Conservation (phyloP, 805 yeast genomes). For the Candida endomychidarum region DNA sequence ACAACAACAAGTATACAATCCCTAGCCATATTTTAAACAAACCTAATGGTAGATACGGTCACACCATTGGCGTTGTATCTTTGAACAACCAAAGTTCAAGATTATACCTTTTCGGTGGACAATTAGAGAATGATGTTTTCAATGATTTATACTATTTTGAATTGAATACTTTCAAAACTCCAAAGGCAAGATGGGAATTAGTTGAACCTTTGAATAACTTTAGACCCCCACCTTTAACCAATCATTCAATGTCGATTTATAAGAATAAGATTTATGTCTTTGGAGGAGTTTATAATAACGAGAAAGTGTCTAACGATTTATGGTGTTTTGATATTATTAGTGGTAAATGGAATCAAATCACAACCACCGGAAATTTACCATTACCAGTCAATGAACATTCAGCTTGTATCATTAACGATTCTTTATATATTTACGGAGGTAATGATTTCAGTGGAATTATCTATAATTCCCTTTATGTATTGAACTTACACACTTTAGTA, state of each 20-base stretch:
- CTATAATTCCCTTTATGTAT: constrained; percentile 64
- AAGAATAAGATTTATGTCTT: constrained; percentile 79
- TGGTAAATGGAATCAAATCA: constrained; percentile 69
- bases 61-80: constrained; percentile 77
- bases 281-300: constrained; percentile 82
- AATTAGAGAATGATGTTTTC: constrained; percentile 77
- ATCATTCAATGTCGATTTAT: constrained; percentile 84
- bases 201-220: constrained; percentile 51
- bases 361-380: constrained; percentile 72
- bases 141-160: constrained; percentile 87
- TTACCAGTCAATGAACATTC: constrained; percentile 92
- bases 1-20: constrained; percentile 43
- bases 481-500: constrained; percentile 66
- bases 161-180: constrained; percentile 78
- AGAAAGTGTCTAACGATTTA: constrained; percentile 67
- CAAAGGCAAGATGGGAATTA: constrained; percentile 81
- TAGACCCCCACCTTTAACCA: constrained; percentile 80
- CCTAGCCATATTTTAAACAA: constrained; percentile 50
- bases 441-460: constrained; percentile 72
- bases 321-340: constrained; percentile 74
- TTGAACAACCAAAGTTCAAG: constrained; percentile 43
- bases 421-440: constrained; percentile 88
- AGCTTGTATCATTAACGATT: constrained; percentile 72
- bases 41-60: constrained; percentile 95
- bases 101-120: constrained; percentile 92